A percentile compares a stretch with the other conserved stretches of the same genome.
These are phyloP conservation scores for Yamadazyma epiphylla DNA, from an alignment of 1,139 yeast species.

Conservation along the genomic window DNA sequence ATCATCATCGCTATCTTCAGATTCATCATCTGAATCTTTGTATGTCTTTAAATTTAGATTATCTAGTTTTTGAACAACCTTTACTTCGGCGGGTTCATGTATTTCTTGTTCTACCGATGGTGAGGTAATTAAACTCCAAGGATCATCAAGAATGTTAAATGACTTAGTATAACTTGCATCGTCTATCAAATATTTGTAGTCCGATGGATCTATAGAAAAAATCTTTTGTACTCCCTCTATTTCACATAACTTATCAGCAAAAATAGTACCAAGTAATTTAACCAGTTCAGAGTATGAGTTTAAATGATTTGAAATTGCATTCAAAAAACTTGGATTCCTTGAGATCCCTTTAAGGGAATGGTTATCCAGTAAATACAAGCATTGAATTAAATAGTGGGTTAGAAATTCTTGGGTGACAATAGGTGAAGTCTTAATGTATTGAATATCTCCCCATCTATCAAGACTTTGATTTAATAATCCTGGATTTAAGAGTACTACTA, in stretches of 20 bases:
- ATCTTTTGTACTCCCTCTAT: conserved; percentile 27
- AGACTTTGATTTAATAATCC: conserved; percentile 9
- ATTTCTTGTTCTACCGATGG: conserved; percentile 8
- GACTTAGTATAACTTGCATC: conserved; percentile 2
- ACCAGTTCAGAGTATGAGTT: conserved; percentile 38
- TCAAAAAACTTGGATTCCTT: conserved; percentile 27
- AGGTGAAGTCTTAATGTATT: conserved; percentile 27
- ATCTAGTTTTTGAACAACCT: not conserved
- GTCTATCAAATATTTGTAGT: conserved; percentile 7
- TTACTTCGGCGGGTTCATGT: conserved; percentile 1
- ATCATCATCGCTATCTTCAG: conserved; percentile 49
- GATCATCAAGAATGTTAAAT: conserved; percentile 4
- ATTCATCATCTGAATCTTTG: conserved; percentile 19
- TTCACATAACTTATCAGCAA: conserved; percentile 45
- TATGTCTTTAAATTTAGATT: conserved; percentile 9
- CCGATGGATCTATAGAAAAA: conserved; percentile 21
- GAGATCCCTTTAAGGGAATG: conserved; percentile 17
- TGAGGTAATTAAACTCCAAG: conserved; percentile 15
- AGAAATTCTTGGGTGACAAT: conserved; percentile 30
- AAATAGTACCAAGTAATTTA: conserved; percentile 39
- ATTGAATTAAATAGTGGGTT: conserved; percentile 35
- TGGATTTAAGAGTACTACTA: conserved; percentile 2
- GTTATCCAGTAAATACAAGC: conserved; percentile 18
- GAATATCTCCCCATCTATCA: conserved; percentile 28
- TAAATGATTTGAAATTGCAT: conserved; percentile 43